Percentiles rank a stretch among this genome's conserved stretches.
Conservation (phyloP, 1,139 yeast species). For the Lodderomyces margitis region DNA sequence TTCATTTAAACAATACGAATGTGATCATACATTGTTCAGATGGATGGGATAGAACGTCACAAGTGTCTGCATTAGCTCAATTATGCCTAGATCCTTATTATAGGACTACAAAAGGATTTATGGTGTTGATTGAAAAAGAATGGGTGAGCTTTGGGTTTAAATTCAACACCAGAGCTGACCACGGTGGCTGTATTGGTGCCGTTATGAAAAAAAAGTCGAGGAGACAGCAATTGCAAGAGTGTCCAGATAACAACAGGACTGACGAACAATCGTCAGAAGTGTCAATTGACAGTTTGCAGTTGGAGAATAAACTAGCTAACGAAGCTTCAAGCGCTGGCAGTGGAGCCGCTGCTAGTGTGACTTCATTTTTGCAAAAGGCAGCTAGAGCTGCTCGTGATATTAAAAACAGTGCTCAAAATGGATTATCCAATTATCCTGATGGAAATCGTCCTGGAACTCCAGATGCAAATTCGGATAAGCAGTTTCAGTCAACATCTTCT, state of each 20-base stretch:
- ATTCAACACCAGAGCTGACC: slow-evolving; percentile 81
- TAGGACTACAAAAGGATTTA: slow-evolving; percentile 85
- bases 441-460: slow-evolving; percentile 7
- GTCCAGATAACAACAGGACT: slow-evolving; percentile 4
- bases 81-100: slow-evolving; percentile 87
- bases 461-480: slow-evolving; percentile 15
- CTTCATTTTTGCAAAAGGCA: slow-evolving; percentile 36
- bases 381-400: slow-evolving; percentile 47
- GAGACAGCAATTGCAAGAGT: slow-evolving; percentile 6
- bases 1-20: slow-evolving; percentile 80
- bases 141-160: slow-evolving; percentile 96
- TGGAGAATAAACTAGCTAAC: slow-evolving; percentile 10
- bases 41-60: slow-evolving; percentile 98
- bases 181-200: slow-evolving; percentile 52
- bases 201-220: slow-evolving; percentile 23
- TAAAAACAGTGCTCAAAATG: slow-evolving; percentile 36
- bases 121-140: slow-evolving; percentile 83
- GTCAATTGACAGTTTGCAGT: slow-evolving; percentile 15
- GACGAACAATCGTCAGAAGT: slow-evolving; percentile 15
- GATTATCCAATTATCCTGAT: slow-evolving; percentile 10
- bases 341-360: slow-evolving; percentile 18
- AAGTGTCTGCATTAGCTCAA: slow-evolving; percentile 79
- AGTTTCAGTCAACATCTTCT: slow-evolving; percentile 9
- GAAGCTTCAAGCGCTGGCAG: slow-evolving; percentile 11
- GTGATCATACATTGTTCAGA: slow-evolving; percentile 91